Base-by-base conservation (phyloP, 345 rosid genomes). In the Gossypium anomalum region DNA sequence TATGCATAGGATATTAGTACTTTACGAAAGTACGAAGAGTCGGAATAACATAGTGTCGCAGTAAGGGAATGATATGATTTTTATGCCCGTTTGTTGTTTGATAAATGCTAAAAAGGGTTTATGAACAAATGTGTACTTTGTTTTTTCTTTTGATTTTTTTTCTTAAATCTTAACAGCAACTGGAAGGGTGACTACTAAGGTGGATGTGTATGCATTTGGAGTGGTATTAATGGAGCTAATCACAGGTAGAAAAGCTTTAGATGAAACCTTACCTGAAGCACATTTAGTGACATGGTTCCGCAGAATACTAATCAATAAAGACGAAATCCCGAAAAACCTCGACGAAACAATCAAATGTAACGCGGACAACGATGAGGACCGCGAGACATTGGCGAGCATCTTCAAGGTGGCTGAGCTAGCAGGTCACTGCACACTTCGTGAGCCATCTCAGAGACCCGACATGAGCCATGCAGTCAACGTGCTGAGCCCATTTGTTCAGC, bases 281-380 rank as follows among this genome's bases (percentile, higher is more conserved):
- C 94, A 93, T 73, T 71, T 93, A 61, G 98, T 93, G 27, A 79
- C 96, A 63, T 93, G 98, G 97, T 92, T 93, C 83, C 87, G 96
- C 29, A 81, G 89, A 72, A 48, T 86, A 49, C 80, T 88, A 44
- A 77, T 88, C 55, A 88, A 85, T 84, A 90, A 88, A 79, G 93
- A 89, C 1, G 90, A 79, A 75, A 83, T 93, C 66, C 84, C 87
- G 5, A 83, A 85, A 80, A 87, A 83, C 4, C 72, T 93, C 2
- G 97, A 90, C 45, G 79, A 82, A 57, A 76, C 88, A 49, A 81
- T 93, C 43, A 74, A 88, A 48, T 79, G 80, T 34, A 34, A 34
- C 41, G 7, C 41, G 41, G 41, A 34, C 41, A 34, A 34, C 0
- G 89, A 90, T 2, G 90, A 85, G 4, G 15, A 57, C 61, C 5